Conservation (phyloP, 441 rosid genomes). For the Populus tomentosa region DNA sequence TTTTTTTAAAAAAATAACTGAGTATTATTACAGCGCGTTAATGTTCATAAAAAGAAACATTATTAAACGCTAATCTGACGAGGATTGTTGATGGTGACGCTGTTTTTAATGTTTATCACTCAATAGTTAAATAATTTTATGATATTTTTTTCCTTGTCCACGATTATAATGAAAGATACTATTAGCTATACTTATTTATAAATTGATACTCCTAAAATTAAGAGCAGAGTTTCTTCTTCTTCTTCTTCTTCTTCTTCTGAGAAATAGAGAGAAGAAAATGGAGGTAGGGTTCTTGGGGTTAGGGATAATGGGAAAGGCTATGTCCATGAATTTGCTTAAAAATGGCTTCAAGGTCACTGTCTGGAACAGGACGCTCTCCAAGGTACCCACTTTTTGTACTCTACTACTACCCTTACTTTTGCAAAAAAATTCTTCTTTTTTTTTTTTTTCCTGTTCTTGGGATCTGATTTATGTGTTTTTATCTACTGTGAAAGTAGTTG, state of each 20-base stretch:
- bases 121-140: too few relatives aligned
- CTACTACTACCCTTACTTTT: background rate
- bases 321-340: conserved; percentile 73
- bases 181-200: background rate
- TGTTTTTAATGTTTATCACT: too few relatives aligned
- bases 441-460: background rate
- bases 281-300: conserved; percentile 84
- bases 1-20: too few relatives aligned
- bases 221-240: background rate
- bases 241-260: background rate
- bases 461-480: background rate
- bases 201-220: background rate
- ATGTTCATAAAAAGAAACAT: too few relatives aligned
- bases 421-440: too few relatives aligned
- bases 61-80: too few relatives aligned
- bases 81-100: too few relatives aligned
- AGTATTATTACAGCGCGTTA: too few relatives aligned
- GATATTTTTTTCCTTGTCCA: too few relatives aligned
- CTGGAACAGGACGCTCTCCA: conserved; percentile 90
- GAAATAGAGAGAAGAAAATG: conserved; percentile 34
- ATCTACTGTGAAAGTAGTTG: background rate
- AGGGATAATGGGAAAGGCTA: conserved; percentile 98
- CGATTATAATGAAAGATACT: background rate
- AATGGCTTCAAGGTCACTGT: conserved; percentile 88
- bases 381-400: conserved; percentile 35